These are phyloP conservation scores for Suillus weaverae DNA, from an alignment of 768 basidiomycete genomes.

Conservation along the genomic window DNA sequence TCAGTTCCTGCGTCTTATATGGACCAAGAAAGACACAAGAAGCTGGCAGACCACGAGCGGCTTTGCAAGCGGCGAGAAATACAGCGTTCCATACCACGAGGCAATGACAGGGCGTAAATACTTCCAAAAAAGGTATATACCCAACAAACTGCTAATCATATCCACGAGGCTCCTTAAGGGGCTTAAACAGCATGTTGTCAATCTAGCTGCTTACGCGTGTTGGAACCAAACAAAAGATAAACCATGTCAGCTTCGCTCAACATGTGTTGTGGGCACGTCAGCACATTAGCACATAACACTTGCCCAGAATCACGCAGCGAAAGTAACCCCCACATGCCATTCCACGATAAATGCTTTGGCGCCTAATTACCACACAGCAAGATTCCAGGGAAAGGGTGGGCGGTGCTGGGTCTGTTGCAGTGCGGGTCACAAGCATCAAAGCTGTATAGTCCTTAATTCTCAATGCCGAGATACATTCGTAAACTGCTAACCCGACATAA, in stretches of 20 bases:
- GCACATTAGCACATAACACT: not conserved
- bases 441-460: not conserved
- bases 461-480: not conserved
- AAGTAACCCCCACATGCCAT: not conserved
- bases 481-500: not conserved
- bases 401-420: not conserved
- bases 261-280: not conserved
- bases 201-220: conserved; percentile 2
- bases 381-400: not conserved
- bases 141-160: not conserved
- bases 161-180: not conserved
- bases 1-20: conserved; percentile 21
- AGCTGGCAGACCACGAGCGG: conserved; percentile 7
- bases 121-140: not conserved
- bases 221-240: conserved; percentile 4
- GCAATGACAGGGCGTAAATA: not conserved
- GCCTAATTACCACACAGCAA: not conserved
- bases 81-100: conserved; percentile 3
- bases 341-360: not conserved
- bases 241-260: not conserved
- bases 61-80: conserved; percentile 1
- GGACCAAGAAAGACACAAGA: conserved; percentile 15
- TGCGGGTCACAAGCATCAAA: not conserved
- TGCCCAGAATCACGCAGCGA: not conserved
- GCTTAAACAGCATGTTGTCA: not conserved